Base-by-base conservation (phyloP, 2,329 filamentous ascomycete genomes). In the Lachnum nothofagi region DNA sequence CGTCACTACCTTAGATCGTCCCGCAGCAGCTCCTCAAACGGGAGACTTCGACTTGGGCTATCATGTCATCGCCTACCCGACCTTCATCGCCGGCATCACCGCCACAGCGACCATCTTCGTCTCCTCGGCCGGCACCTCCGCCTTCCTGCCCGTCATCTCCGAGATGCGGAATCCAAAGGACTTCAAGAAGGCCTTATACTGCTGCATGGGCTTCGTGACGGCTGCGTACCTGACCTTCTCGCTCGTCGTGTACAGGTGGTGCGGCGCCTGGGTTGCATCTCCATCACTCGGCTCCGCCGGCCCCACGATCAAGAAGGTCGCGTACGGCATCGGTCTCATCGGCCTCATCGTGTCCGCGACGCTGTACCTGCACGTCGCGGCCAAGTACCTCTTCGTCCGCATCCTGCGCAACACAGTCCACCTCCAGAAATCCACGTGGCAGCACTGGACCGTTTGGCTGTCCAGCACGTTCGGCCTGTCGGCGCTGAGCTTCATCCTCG, bases 141-240 rank as follows among this genome's bases (percentile, higher is more conserved):
- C 78, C 1, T 85, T 83, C 59, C 66, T 85, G 1, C 79, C 80
- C 4, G 78, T 85, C 49, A 84, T 85, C 45, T 78, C 76, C 0
- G 82, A 85, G 66, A 85, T 85, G 80, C 70, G 68, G 35, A 70
- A 72, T 24, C 80, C 81, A 0, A 70, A 69, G 17, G 77, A 83
- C 55, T 85, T 78, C 63, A 73, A 72, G 51, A 83, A 82, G 62
- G 75, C 81, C 0, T 69, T 84, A 0, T 82, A 75, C 58, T 64
- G 75, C 12, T 80, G 76, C 63, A 81, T 82, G 78, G 68, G 64
- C 14, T 64, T 83, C 44, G 78, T 81, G 4, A 76, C 74, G 0
- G 70, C 73, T 0, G 74, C 75, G 0, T 84, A 84, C 58, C 68
- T 82, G 9, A 72, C 73, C 25, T 80, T 83, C 60, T 73, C 72